Evolutionary conservation across 495 filamentous ascomycete genomes (phyloP).

Genomic region (Amorphotheca resinae): DNA sequence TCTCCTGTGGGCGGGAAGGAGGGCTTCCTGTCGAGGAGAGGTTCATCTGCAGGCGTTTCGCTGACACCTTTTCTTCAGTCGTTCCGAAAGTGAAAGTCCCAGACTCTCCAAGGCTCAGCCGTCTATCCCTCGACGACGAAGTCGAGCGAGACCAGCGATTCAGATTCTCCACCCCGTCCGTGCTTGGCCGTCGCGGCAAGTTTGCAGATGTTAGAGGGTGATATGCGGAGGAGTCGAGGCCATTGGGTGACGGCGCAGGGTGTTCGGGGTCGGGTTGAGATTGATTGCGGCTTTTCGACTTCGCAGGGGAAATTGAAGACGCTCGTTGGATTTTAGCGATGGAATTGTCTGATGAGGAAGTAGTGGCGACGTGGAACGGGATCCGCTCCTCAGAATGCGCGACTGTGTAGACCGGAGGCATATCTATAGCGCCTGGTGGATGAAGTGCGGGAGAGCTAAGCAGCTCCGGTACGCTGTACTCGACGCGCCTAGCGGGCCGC

Average conservation of each 20-base stretch:
- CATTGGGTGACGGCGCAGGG: background rate
- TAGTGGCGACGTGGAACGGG: background rate
- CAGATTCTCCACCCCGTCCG: constrained; percentile 56
- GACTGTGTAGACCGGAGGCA: background rate
- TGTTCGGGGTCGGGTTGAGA: background rate
- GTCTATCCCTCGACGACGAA: constrained; percentile 49
- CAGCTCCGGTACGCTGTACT: no score
- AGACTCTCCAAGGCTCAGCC: constrained; percentile 34
- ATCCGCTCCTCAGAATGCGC: background rate
- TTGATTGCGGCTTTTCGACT: background rate
- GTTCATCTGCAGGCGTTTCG: constrained; percentile 22
- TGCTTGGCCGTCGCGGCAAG: constrained; percentile 25
- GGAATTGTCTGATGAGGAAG: background rate
- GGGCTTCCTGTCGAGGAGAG: constrained; percentile 21
- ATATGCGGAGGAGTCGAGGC: background rate
- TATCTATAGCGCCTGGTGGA: background rate
- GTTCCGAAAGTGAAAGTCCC: constrained; percentile 13
- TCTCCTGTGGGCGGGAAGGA: constrained; percentile 19
- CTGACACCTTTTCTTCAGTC: constrained; percentile 20
- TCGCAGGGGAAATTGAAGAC: background rate
- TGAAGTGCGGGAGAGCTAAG: no score
- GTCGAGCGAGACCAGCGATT: constrained; percentile 80
- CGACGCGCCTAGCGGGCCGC: no score
- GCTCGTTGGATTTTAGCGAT: background rate
- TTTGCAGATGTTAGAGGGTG: background rate